phyloP scores from a whole-genome alignment of 2,329 filamentous ascomycete species.

The Didymella pinodella region DNA sequence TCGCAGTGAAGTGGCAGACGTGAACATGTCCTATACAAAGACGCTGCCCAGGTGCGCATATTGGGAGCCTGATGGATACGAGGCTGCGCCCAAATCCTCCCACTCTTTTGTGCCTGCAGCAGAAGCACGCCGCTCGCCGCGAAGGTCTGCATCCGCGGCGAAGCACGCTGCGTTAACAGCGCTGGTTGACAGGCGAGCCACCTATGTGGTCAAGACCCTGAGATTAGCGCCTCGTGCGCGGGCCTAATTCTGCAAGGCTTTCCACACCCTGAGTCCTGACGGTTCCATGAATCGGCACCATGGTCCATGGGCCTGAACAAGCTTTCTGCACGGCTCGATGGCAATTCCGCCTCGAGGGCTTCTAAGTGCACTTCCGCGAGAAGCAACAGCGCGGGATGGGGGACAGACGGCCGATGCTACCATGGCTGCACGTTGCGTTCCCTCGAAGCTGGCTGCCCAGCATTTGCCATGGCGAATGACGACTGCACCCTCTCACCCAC shows the following conservation, averaged over 20 bases:
- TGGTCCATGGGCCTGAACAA: slow-evolving; percentile 3
- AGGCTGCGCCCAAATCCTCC: slow-evolving; percentile 9
- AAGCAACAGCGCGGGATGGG: slow-evolving; percentile 1
- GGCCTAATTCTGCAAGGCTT: slow-evolving; percentile 14
- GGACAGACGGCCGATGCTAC: neutral
- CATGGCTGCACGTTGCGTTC: slow-evolving; percentile 10
- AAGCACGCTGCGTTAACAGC: slow-evolving; percentile 4
- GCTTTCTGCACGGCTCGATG: slow-evolving; percentile 6
- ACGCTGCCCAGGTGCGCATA: neutral
- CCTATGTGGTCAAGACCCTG: slow-evolving; percentile 5
- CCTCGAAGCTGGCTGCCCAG: slow-evolving; percentile 8
- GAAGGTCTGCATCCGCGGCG: neutral
- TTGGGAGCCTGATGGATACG: slow-evolving; percentile 10
- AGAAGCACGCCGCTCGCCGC: slow-evolving; percentile 1
- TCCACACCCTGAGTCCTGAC: neutral
- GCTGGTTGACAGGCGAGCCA: slow-evolving; percentile 11
- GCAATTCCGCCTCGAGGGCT: neutral
- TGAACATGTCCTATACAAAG: neutral
- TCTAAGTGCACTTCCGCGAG: neutral
- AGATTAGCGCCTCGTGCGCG: slow-evolving; percentile 2
- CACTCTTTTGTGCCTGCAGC: slow-evolving; percentile 19
- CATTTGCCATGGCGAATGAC: slow-evolving; percentile 12
- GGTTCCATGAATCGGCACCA: slow-evolving; percentile 3
- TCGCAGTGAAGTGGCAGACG: neutral
- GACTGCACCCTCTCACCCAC: slow-evolving; percentile 7